Percentiles rank a stretch among this genome's conserved stretches.
phyloP scores from a whole-genome alignment of 768 basidiomycete genomes.

The Candolleomyces efflorescens region DNA sequence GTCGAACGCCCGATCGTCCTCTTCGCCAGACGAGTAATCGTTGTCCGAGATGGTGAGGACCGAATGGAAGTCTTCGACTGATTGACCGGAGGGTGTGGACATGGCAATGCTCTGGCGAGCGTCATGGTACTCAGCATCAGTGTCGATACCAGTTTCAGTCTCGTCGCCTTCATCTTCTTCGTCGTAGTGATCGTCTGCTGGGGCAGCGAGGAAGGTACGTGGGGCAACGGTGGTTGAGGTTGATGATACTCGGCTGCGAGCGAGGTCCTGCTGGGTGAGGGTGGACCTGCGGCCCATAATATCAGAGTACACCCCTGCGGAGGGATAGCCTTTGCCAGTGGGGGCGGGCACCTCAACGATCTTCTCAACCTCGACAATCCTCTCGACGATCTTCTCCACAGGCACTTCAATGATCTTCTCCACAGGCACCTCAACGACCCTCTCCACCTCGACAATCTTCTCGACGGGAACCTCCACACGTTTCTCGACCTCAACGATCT shows the following conservation, averaged over 20 bases:
- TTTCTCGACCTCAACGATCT: constrained; percentile 17
- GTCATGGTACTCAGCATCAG: constrained; percentile 77
- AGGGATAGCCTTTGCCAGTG: background rate
- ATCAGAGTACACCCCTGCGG: constrained; percentile 3
- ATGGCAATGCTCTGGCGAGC: constrained; percentile 67
- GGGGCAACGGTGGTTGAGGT: constrained; percentile 31
- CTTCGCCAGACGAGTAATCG: constrained; percentile 51
- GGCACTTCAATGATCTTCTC: background rate
- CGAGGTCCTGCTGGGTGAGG: constrained; percentile 41
- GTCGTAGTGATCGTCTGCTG: constrained; percentile 16
- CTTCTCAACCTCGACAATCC: constrained; percentile 8
- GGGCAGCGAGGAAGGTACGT: constrained; percentile 30
- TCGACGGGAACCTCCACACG: constrained; percentile 8
- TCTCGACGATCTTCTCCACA: background rate
- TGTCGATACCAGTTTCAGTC: constrained; percentile 64
- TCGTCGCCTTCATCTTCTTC: constrained; percentile 27
- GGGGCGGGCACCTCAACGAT: background rate
- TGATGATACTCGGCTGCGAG: constrained; percentile 17
- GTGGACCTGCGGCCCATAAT: constrained; percentile 35
- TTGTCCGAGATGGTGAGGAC: constrained; percentile 68
- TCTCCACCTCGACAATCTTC: constrained; percentile 8
- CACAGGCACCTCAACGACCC: background rate
- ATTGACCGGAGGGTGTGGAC: constrained; percentile 57
- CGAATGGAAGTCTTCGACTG: constrained; percentile 74
- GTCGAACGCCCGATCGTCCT: constrained; percentile 30